Conservation (phyloP, 805 yeast species). For the Starmerella vaccinii region DNA sequence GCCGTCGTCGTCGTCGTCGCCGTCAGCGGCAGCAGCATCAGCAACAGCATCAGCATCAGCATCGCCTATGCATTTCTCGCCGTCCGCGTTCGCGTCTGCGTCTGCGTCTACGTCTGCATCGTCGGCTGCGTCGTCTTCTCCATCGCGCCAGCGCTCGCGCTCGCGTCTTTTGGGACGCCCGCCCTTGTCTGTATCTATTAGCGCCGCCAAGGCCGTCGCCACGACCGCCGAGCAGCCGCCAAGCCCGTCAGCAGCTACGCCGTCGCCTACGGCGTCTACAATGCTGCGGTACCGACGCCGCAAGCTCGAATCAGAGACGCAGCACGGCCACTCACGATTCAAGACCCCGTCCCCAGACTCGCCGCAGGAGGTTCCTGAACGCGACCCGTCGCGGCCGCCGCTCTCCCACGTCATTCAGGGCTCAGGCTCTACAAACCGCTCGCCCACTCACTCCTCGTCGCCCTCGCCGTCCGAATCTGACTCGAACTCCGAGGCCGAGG, state of each 20-base stretch:
- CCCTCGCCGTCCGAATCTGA: not conserved
- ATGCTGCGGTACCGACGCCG: constrained; percentile 22
- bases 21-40: too few relatives aligned
- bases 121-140: not conserved
- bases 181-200: constrained; percentile 13
- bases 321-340: not conserved
- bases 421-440: not conserved
- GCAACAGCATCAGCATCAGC: too few relatives aligned
- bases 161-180: constrained; percentile 1
- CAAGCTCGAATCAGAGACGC: not conserved
- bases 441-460: not conserved
- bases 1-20: too few relatives aligned
- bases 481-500: not conserved
- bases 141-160: not conserved
- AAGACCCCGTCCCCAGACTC: not conserved
- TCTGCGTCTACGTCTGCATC: too few relatives aligned
- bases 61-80: not conserved
- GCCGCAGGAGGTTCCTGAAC: not conserved
- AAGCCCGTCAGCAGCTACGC: constrained; percentile 22
- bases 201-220: constrained; percentile 18
- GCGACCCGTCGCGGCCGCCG: not conserved
- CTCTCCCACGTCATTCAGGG: not conserved
- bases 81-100: not conserved
- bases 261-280: constrained; percentile 20
- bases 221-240: constrained; percentile 21